A percentile compares a stretch with the other conserved stretches of the same genome.
Conservation (phyloP, 176 grass and related monocot genomes). For the Urochloa ruziziensis region DNA sequence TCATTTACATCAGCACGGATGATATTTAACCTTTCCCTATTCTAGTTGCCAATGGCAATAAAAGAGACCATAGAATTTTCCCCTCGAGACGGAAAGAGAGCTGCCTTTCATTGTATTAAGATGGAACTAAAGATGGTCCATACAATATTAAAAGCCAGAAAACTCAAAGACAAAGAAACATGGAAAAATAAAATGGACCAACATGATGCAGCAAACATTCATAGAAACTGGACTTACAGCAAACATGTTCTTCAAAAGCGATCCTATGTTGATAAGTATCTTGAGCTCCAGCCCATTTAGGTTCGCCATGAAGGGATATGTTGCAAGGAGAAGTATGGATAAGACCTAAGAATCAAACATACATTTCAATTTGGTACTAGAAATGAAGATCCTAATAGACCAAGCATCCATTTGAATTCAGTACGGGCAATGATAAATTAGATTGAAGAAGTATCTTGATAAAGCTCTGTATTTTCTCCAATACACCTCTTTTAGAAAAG, state of each 20-base stretch:
- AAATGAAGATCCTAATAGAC: background rate
- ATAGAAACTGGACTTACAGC: constrained; percentile 40
- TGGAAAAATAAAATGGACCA: background rate
- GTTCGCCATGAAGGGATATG: constrained; percentile 57
- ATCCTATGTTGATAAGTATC: constrained; percentile 55
- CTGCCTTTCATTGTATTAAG: background rate
- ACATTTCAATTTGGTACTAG: constrained; percentile 3
- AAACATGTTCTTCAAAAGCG: constrained; percentile 55
- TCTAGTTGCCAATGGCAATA: background rate
- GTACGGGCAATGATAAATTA: background rate
- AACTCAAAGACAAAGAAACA: background rate
- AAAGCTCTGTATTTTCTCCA: background rate
- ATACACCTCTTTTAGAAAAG: background rate
- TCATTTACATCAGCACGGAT: background rate
- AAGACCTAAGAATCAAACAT: constrained; percentile 46
- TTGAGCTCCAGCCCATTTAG: constrained; percentile 49
- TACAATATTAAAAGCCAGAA: background rate
- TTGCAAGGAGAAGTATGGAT: constrained; percentile 55
- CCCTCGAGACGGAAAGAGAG: too few relatives aligned
- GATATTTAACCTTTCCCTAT: background rate
- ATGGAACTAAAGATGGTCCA: background rate
- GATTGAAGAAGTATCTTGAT: background rate
- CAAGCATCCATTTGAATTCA: constrained; percentile 14
- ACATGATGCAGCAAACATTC: background rate
- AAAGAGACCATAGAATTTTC: background rate